Evolutionary conservation across 1,284 basidiomycete species (phyloP).

Genomic region (Termitomyces sp.): DNA sequence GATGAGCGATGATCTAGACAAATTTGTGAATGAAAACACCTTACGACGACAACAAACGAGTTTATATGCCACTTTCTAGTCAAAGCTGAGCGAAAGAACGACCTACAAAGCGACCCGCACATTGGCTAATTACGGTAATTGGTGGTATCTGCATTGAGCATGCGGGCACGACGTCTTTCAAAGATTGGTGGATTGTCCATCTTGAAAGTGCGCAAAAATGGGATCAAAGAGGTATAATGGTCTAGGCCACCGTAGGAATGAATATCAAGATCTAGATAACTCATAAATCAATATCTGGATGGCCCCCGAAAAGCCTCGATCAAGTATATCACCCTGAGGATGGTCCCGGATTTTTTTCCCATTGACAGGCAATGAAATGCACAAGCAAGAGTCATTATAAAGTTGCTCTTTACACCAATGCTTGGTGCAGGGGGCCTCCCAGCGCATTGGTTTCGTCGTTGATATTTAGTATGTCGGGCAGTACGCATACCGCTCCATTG

Average conservation of each 20-base stretch:
- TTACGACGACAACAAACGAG: no score
- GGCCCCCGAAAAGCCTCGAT: background rate
- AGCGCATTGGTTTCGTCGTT: no score
- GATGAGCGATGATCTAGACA: no score
- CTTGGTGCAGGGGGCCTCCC: no score
- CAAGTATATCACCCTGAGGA: background rate
- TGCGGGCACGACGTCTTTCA: background rate
- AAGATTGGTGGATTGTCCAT: background rate
- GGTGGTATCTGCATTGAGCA: background rate
- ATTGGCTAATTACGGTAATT: background rate
- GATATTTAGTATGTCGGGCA: no score
- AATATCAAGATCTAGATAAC: background rate
- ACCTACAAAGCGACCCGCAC: background rate
- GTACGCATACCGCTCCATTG: no score
- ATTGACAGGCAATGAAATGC: no score
- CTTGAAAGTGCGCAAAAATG: no score
- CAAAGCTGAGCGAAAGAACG: constrained; percentile 1
- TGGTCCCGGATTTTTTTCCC: background rate
- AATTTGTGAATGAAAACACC: background rate
- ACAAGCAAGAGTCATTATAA: no score
- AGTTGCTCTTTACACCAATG: no score
- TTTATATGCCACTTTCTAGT: background rate
- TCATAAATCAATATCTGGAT: background rate
- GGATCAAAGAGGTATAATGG: background rate
- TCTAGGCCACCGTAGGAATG: background rate